These are phyloP conservation scores for Scheffersomyces insectosa DNA, from an alignment of 1,139 yeast species.

Conservation along the genomic window DNA sequence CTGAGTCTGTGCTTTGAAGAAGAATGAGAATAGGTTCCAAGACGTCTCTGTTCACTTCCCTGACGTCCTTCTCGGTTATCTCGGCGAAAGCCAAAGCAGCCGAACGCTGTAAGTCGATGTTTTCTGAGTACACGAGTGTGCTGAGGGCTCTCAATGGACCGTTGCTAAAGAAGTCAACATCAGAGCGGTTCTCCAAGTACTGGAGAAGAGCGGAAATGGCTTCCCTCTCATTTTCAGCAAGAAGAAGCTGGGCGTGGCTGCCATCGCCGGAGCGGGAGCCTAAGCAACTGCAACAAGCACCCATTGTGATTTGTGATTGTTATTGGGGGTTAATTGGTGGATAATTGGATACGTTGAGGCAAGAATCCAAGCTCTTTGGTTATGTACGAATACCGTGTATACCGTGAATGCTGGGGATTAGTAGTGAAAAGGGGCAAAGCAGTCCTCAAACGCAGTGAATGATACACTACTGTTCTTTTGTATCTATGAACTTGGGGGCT, in stretches of 20 bases:
- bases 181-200: constrained; percentile 80
- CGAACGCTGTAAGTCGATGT: constrained; percentile 90
- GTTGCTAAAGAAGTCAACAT: constrained; percentile 90
- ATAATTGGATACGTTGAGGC: too few species aligned
- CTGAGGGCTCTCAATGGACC: constrained; percentile 87
- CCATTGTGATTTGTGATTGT: constrained; percentile 42
- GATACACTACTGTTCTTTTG: too few species aligned
- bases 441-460: too few species aligned
- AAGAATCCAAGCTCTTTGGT: too few species aligned
- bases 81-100: constrained; percentile 99
- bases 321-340: not conserved
- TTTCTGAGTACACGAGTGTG: constrained; percentile 91
- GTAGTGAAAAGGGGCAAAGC: too few species aligned
- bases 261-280: constrained; percentile 40
- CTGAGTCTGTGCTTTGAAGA: constrained; percentile 84
- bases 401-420: too few species aligned
- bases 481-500: too few species aligned
- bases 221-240: constrained; percentile 96
- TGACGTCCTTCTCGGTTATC: constrained; percentile 92
- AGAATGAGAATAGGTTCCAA: constrained; percentile 89
- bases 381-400: too few species aligned
- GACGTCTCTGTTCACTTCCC: constrained; percentile 88
- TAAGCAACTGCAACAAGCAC: constrained; percentile 65
- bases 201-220: constrained; percentile 90
- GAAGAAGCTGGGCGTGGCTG: constrained; percentile 68